phyloP scores from a whole-genome alignment of 768 basidiomycete genomes.

The Mycena rosella region DNA sequence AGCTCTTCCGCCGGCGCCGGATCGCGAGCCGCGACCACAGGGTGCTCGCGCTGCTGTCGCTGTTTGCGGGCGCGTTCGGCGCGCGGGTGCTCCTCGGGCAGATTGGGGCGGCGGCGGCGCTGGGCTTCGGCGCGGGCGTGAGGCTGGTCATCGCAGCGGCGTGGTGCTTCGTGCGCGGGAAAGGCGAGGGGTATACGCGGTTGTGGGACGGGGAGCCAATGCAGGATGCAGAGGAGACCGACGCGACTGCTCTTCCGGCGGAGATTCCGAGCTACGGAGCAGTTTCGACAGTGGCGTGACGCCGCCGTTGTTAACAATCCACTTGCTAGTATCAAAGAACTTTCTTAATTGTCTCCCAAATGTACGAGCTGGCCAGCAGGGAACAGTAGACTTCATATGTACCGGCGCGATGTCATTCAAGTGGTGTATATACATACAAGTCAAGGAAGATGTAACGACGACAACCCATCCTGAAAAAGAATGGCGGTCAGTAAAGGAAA shows the following conservation, averaged over 20 bases:
- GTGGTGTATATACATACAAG: constrained; percentile 6
- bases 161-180: constrained; percentile 75
- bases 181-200: constrained; percentile 35
- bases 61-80: constrained; percentile 83
- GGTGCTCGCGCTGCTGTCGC: constrained; percentile 67
- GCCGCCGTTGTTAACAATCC: too few species aligned
- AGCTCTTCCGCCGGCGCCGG: constrained; percentile 69
- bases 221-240: not conserved
- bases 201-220: constrained; percentile 14
- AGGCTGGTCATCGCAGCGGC: constrained; percentile 68
- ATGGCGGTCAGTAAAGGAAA: constrained; percentile 13
- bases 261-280: constrained; percentile 20
- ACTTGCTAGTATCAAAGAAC: too few species aligned
- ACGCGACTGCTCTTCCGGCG: not conserved
- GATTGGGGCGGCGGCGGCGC: constrained; percentile 70
- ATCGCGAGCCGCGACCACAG: constrained; percentile 78
- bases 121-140: constrained; percentile 76
- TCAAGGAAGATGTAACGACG: not conserved
- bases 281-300: not conserved
- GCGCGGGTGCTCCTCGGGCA: constrained; percentile 68
- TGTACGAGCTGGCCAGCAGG: too few species aligned
- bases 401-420: too few species aligned
- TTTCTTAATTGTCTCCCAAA: too few species aligned
- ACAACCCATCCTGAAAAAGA: not conserved
- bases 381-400: too few species aligned